A percentile compares a stretch with the other conserved stretches of the same genome.
Evolutionary conservation across 2,329 filamentous ascomycete species (phyloP).

Genomic region (Aspergillus sergii): DNA sequence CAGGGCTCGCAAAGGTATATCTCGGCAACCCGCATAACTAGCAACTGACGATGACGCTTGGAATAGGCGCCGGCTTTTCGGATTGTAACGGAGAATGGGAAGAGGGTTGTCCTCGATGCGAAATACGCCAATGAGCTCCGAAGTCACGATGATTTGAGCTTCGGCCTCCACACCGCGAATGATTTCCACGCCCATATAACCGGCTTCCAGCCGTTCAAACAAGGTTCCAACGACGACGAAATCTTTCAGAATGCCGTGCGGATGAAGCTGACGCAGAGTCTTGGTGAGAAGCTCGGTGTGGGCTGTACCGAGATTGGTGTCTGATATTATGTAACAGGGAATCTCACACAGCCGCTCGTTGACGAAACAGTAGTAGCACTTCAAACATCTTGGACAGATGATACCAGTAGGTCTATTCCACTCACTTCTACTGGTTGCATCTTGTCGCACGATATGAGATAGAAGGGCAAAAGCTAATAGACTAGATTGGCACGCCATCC

Average conservation of each 20-base stretch:
- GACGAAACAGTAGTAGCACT: conserved; percentile 7
- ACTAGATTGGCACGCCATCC: conserved; percentile 17
- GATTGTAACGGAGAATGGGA: conserved; percentile 20
- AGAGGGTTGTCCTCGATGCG: conserved; percentile 21
- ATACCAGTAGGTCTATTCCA: not conserved
- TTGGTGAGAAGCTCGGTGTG: conserved; percentile 16
- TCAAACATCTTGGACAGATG: conserved; percentile 10
- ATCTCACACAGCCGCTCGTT: conserved; percentile 9
- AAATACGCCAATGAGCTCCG: conserved; percentile 28
- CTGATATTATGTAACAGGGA: not conserved
- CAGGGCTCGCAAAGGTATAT: not conserved
- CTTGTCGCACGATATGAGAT: not conserved
- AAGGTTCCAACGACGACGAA: conserved; percentile 11
- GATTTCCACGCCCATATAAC: conserved; percentile 22
- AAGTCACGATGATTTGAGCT: conserved; percentile 22
- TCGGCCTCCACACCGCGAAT: conserved; percentile 12
- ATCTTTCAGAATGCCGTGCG: conserved; percentile 24
- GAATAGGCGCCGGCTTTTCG: not conserved
- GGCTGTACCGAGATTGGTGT: not conserved
- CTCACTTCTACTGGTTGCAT: too few relatives aligned
- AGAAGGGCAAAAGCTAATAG: not conserved
- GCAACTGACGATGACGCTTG: not conserved
- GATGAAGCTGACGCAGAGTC: conserved; percentile 25
- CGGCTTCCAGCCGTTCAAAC: conserved; percentile 24
- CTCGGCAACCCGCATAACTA: not conserved